Conservation (phyloP, 164 flowering plant genomes). For the Magnolia kwangsiensis region DNA sequence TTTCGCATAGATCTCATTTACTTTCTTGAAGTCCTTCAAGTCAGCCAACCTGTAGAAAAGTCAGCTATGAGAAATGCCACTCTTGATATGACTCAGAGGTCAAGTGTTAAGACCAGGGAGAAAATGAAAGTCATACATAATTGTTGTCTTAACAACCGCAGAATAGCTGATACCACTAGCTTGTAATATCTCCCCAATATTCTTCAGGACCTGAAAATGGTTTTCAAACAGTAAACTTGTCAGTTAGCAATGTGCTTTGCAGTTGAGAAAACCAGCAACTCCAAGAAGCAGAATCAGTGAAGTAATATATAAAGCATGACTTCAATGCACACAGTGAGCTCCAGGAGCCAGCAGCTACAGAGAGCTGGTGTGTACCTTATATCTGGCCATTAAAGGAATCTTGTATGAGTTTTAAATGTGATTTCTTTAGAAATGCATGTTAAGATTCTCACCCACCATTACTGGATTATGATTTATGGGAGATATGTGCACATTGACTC, state of each 20-base stretch:
- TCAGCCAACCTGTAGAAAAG: slow-evolving; percentile 78
- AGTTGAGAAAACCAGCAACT: too few relatives aligned
- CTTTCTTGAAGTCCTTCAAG: slow-evolving; percentile 94
- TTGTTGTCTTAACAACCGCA: slow-evolving; percentile 93
- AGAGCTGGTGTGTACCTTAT: too few relatives aligned
- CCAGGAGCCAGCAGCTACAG: too few relatives aligned
- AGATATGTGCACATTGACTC: too few relatives aligned
- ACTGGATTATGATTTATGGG: too few relatives aligned
- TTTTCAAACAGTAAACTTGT: background rate
- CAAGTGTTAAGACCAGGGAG: background rate
- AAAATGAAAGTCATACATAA: slow-evolving; percentile 45
- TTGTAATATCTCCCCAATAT: slow-evolving; percentile 92
- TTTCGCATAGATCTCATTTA: slow-evolving; percentile 90
- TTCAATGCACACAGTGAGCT: too few relatives aligned
- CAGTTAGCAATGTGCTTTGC: background rate
- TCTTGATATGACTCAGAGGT: background rate
- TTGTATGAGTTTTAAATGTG: too few relatives aligned
- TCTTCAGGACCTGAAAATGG: slow-evolving; percentile 62
- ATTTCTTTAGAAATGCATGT: too few relatives aligned
- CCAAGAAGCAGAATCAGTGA: too few relatives aligned
- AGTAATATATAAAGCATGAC: too few relatives aligned
- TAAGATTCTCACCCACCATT: too few relatives aligned
- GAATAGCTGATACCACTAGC: slow-evolving; percentile 87
- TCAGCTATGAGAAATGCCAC: background rate
- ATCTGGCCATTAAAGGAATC: too few relatives aligned